Base-by-base conservation (phyloP, 257 asterid species). In the Ocimum tenuiflorum region DNA sequence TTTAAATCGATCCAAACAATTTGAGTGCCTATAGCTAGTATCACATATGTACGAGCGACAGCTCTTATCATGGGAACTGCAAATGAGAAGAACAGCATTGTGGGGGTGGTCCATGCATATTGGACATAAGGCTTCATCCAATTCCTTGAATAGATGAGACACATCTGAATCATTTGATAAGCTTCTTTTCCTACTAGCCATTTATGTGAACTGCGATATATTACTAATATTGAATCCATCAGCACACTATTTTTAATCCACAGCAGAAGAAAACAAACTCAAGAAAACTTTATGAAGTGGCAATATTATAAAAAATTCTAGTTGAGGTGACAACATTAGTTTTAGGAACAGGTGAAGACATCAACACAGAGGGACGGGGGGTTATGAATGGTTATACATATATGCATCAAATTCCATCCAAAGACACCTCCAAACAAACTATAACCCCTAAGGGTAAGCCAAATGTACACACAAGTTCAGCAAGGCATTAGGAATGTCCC, bases 161-260 rank as follows among this genome's bases (percentile, higher is more conserved):
- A 73, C 74, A 78, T 91, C 90, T 70, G 85, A 83, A 83, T 85
- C 85, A 70, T 80, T 78, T 66, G 95, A 70, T 43, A 81, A 22
- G 86, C 96, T 89, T 91, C 95, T 67, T 87, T 91, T 89, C 75
- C 95, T 89, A 87, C 95, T 82, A 87, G 92, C 96, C 98, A 91
- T 91, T 81, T 89, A 82, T 76, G 70, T 80, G 71, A 76, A 84
- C 95, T 85, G 95, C 77, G 83, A 77, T 73, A 70, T 73, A 77
- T 78, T 83, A 63, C 95, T 80, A 83, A 75, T 69, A 78, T 69
- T 52, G 77, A 81, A 78, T 69, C 15, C 68, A 78, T 82, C 61
- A 84, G 80, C 77, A 73, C 50, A 69, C 69, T 20, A 51, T 58
- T 27, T 60, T 63, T 35, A 63, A 19, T 53, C 23, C 47, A 54